These are phyloP conservation scores for Lactuca sativa DNA, from an alignment of 129 eudicot species.

Conservation along the genomic window DNA sequence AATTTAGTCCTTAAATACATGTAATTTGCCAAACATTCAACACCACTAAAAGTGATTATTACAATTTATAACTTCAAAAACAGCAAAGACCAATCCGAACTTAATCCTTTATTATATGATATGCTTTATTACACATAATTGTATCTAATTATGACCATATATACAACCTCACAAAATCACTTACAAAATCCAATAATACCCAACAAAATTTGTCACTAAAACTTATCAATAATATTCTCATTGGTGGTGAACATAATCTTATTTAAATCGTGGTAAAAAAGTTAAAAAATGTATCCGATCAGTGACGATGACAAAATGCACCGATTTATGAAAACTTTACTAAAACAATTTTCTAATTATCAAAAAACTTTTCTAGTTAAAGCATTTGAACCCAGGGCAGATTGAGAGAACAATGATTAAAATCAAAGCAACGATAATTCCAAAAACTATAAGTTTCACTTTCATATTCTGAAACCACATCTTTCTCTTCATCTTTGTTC, in stretches of 20 bases:
- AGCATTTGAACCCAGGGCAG: conserved; percentile 38
- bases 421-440: conserved; percentile 28
- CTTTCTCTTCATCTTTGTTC: conserved; percentile 43
- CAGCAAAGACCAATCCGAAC: neutral
- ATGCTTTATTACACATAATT: too few relatives aligned
- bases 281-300: conserved; percentile 24
- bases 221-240: neutral
- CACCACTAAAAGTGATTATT: neutral
- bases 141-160: too few relatives aligned
- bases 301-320: conserved; percentile 30
- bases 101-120: neutral
- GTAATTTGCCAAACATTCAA: neutral
- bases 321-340: conserved; percentile 28
- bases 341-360: conserved; percentile 19
- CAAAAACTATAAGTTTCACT: conserved; percentile 45
- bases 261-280: conserved; percentile 21
- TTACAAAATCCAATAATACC: neutral
- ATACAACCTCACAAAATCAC: neutral
- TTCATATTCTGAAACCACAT: conserved; percentile 64
- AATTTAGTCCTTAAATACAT: too few relatives aligned
- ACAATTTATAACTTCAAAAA: neutral
- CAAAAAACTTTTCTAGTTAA: conserved; percentile 22
- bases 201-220: neutral
- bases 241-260: conserved; percentile 13
- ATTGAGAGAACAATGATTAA: conserved; percentile 36